Base-by-base conservation (phyloP, 768 basidiomycete species). In the Tremella mesenterica region DNA sequence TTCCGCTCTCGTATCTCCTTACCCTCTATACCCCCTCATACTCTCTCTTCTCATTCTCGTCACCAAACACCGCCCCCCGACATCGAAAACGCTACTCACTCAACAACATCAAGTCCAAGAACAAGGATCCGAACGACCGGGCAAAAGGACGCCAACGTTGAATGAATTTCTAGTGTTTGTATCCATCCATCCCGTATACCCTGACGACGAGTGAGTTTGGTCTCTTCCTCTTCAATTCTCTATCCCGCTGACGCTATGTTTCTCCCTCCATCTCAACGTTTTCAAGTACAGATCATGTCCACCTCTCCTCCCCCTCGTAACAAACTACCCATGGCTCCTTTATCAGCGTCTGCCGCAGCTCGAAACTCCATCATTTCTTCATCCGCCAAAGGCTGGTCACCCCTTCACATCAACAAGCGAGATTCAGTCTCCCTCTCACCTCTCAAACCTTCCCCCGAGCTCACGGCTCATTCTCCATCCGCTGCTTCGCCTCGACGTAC, bases 301-400 rank as follows among this genome's bases (percentile, higher is more conserved):
- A 41, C 38, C 38, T 48, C 62, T 6, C 53, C 63, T 28, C 50
- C 63, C 28, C 44, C 20, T 28, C 58, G 57, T 20, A 50, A 54
- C 7, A 52, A 48, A 10, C 52, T 59, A 10, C 51, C 53, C 39
- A 20, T 47, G 4, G 54, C 60, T 12, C 52, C 63, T 8, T 50
- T 44, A 16, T 27, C 53, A 20, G 54, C 57, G 7, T 33, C 52
- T 18, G 44, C 48, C 8, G 56, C 53, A 16, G 65, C 63, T 44
- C 62, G 69, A 25, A 63, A 71, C 33, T 68, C 61, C 12, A 70
- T 73, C 61, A 73, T 69, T 44, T 57, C 57, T 21, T 70, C 69
- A 12, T 71, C 69, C n/a, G 64, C 69, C 7, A 71, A 73, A 58
- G 71, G 71, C 10, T 73, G 71, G 71, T 69, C 69, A 21, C 71